A percentile compares a stretch with the other conserved stretches of the same genome.
These are phyloP conservation scores for Salvia hispanica DNA, from an alignment of 257 asterid genomes.

Conservation along the genomic window DNA sequence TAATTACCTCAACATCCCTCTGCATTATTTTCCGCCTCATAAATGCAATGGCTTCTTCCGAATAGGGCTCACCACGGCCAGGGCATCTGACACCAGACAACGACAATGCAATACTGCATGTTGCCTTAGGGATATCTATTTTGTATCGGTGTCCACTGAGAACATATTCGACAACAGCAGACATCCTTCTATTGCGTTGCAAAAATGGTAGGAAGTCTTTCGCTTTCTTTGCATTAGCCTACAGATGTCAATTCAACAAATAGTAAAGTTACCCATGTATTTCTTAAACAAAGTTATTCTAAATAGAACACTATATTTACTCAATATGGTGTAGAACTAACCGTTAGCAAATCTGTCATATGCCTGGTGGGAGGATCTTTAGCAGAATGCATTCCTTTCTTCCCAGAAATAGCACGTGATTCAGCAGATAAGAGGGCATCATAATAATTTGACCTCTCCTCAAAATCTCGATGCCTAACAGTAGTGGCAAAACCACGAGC, in stretches of 20 bases:
- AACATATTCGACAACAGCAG: slow-evolving; percentile 92
- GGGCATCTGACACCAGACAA: slow-evolving; percentile 98
- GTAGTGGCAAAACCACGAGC: slow-evolving; percentile 92
- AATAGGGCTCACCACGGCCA: slow-evolving; percentile 86
- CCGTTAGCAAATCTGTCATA: slow-evolving; percentile 77
- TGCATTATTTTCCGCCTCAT: slow-evolving; percentile 99
- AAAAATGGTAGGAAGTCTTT: slow-evolving; percentile 86
- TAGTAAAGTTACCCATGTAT: slow-evolving; percentile 11
- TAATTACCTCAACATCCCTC: slow-evolving; percentile 93
- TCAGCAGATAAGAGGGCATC: slow-evolving; percentile 92
- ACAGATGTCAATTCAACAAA: slow-evolving; percentile 16
- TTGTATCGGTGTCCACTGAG: slow-evolving; percentile 96
- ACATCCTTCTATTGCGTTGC: slow-evolving; percentile 86
- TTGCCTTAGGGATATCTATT: slow-evolving; percentile 84
- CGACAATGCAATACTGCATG: slow-evolving; percentile 90
- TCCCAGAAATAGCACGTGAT: slow-evolving; percentile 83
- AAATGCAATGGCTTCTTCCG: slow-evolving; percentile 95
- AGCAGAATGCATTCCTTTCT: slow-evolving; percentile 83
- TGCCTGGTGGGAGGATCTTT: slow-evolving; percentile 92
- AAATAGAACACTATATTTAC: slow-evolving; percentile 9
- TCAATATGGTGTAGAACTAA: slow-evolving; percentile 43
- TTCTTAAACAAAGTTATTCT: slow-evolving; percentile 5
- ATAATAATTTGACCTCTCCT: slow-evolving; percentile 89
- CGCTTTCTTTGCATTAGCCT: slow-evolving; percentile 87
- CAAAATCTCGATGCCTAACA: slow-evolving; percentile 95